Percentiles rank a stretch among this genome's conserved stretches.
Evolutionary conservation across 108 stramenopile genomes (phyloP).

Genomic region (Cyclotella sp.): DNA sequence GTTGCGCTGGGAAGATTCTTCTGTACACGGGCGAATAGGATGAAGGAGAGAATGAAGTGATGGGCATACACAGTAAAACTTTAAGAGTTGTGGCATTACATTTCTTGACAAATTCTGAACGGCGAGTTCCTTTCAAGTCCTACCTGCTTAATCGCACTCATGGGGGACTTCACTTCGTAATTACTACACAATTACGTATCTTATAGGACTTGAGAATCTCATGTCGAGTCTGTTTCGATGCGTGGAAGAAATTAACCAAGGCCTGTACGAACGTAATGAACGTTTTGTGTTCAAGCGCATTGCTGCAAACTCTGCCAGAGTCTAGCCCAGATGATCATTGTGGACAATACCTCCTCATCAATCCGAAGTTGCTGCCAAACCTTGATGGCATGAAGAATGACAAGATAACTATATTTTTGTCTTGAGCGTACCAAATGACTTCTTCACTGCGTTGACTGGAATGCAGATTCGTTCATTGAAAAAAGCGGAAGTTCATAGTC

Average conservation of each 20-base stretch:
- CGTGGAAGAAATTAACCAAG: conserved; percentile 99
- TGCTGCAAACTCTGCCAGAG: conserved; percentile 80
- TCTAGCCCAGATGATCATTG: conserved; percentile 58
- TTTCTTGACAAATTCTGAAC: conserved; percentile 93
- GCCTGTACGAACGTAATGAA: conserved; percentile 96
- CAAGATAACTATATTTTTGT: conserved; percentile 91
- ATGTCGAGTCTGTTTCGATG: conserved; percentile 95
- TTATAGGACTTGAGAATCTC: conserved; percentile 97
- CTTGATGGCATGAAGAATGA: conserved; percentile 93
- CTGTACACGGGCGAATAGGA: conserved; percentile 62
- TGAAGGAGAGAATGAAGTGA: conserved; percentile 30
- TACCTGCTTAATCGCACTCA: conserved; percentile 91
- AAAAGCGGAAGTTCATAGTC: conserved; percentile 32
- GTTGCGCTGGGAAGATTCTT: conserved; percentile 71
- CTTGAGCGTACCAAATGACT: conserved; percentile 82
- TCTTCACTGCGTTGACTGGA: conserved; percentile 53
- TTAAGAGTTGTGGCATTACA: conserved; percentile 88
- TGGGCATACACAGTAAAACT: conserved; percentile 45
- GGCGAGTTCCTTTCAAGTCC: conserved; percentile 62
- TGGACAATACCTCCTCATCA: conserved; percentile 97
- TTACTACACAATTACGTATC: conserved; percentile 96
- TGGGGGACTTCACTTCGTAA: conserved; percentile 95
- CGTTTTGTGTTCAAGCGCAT: conserved; percentile 94
- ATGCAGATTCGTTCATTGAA: conserved; percentile 49
- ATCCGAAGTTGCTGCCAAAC: conserved; percentile 97